Evolutionary conservation across 2,329 filamentous ascomycete genomes (phyloP).

Genomic region (Fusarium siculi): DNA sequence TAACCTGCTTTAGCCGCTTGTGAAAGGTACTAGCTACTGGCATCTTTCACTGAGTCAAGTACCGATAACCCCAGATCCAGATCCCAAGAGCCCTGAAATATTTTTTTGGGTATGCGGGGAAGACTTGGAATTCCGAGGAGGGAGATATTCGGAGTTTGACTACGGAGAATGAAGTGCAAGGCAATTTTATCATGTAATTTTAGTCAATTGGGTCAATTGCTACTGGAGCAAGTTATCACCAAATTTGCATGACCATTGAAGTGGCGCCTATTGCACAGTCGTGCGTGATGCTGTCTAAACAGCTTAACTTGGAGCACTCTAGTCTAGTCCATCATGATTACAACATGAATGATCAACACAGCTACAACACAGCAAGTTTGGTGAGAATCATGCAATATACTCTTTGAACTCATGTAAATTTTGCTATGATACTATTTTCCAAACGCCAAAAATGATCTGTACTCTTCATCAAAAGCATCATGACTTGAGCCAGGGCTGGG

Average conservation of each 20-base stretch:
- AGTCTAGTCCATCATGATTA: constrained; percentile 11
- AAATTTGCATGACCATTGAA: not conserved
- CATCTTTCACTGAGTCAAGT: constrained; percentile 37
- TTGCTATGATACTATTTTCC: constrained; percentile 15
- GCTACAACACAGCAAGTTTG: not conserved
- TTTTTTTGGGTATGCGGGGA: constrained; percentile 25
- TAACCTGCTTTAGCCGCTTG: not conserved
- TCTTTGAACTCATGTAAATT: not conserved
- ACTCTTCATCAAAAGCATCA: constrained; percentile 22
- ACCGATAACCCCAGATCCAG: constrained; percentile 27
- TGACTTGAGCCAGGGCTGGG: constrained; percentile 45
- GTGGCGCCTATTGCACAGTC: not conserved
- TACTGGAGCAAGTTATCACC: not conserved
- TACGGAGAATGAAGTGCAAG: constrained; percentile 20
- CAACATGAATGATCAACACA: not conserved
- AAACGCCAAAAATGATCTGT: constrained; percentile 22
- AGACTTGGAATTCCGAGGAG: constrained; percentile 29
- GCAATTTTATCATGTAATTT: constrained; percentile 17
- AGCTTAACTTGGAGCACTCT: not conserved
- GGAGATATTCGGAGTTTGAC: constrained; percentile 16
- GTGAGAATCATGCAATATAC: not conserved
- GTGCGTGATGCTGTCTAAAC: not conserved
- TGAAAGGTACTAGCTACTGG: not conserved
- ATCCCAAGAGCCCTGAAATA: not conserved
- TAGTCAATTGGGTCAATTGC: not conserved